phyloP scores from a whole-genome alignment of 371 early-diverging fungal genomes.

The Umbelopsis sp. region DNA sequence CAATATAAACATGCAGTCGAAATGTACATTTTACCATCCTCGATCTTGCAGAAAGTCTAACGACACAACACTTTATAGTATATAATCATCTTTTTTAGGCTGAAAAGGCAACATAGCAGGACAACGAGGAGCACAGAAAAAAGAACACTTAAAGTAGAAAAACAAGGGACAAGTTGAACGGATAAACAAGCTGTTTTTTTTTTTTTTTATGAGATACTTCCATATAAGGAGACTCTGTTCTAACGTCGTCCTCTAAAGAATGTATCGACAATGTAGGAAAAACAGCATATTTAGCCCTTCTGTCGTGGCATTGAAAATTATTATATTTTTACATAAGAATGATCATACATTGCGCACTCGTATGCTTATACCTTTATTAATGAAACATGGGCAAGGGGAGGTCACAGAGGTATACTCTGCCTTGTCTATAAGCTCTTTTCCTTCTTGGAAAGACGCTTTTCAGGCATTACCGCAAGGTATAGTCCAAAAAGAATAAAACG shows the following conservation, averaged over 20 bases:
- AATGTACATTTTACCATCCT: too few species aligned
- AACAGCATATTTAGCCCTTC: too few species aligned
- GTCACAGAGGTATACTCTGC: neutral
- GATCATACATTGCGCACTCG: too few species aligned
- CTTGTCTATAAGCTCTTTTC: slow-evolving; percentile 8
- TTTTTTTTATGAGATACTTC: neutral
- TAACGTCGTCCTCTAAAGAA: neutral
- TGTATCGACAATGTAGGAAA: neutral
- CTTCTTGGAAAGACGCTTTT: slow-evolving; percentile 9
- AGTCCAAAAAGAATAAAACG: slow-evolving; percentile 29
- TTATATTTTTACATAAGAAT: too few species aligned
- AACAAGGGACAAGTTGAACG: neutral
- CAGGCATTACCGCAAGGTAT: slow-evolving; percentile 14
- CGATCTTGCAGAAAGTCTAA: neutral
- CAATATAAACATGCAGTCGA: too few species aligned
- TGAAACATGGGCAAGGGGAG: too few species aligned
- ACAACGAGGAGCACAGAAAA: neutral
- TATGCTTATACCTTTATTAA: too few species aligned
- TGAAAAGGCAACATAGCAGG: slow-evolving; percentile 9
- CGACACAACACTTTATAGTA: neutral
- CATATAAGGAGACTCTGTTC: neutral
- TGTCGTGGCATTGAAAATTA: too few species aligned
- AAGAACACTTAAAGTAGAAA: neutral
- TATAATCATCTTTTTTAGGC: neutral
- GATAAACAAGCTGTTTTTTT: neutral